Base-by-base conservation (phyloP, 1,284 basidiomycete species). In the Sporisorium reilianum region DNA sequence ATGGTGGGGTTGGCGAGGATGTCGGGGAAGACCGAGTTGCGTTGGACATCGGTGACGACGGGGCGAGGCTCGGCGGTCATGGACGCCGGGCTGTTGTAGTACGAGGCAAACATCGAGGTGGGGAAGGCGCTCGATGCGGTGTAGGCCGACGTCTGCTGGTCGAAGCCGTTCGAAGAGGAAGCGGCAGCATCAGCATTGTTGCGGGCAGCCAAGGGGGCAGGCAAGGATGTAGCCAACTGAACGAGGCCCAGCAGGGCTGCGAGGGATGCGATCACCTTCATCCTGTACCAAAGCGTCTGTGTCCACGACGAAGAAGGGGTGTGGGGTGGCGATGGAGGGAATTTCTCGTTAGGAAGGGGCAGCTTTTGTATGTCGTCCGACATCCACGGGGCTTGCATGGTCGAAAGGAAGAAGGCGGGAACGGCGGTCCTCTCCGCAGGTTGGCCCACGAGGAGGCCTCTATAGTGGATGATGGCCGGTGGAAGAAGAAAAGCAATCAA, bases 1-100 rank as follows among this genome's bases (percentile, higher is more conserved):
- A 88, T 88, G 65, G 90, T 89, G 0, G 90, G 90, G 80, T 92
- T 91, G 20, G 80, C 82, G 0, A 89, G 89, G 68, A 91, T 86
- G 72, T 89, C 88, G 12, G 70, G 38, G 55, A 60, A 83, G 16
- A 72, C 80, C 10, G 56, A 28, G 49, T 71, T 57, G 53, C 76
- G 71, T 36, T 41, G 42, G 16, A 78, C 74, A n/a, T 80, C 71
- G 20, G 80, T 77, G 36, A 83, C 72, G 10, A 75, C 68, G 2
- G 81, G 80, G 18, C 74, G 72, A 16, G 74, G 77, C 55, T 77
- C 80, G 16, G 59, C 77, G 18, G 77, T 75, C 55, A 73, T 68
- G 18, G 60, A 69, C 16, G 41, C 54, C 10, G 78, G 78, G n/a
- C 32, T 28, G 45, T 58, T 67, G 71, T 79, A 76, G 61, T 77